phyloP scores from a whole-genome alignment of 1,284 basidiomycete species.

The Porphyrellus sp. region DNA sequence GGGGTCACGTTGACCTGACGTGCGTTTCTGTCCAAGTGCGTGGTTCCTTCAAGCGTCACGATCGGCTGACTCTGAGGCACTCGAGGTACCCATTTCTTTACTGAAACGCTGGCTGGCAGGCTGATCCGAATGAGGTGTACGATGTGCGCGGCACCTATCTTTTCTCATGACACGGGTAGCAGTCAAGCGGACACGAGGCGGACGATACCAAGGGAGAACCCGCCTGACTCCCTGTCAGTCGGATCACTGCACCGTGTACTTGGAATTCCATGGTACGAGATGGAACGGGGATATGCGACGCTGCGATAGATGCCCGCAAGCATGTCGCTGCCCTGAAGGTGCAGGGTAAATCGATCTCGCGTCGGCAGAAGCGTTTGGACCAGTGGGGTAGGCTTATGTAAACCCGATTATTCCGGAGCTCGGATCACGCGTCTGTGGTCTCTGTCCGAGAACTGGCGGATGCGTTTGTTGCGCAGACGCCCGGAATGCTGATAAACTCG shows the following conservation, averaged over 20 bases:
- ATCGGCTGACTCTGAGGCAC: constrained; percentile 7
- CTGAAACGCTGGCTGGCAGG: constrained; percentile 18
- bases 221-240: neutral
- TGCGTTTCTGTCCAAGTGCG: constrained; percentile 10
- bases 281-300: neutral
- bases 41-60: constrained; percentile 13
- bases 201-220: neutral
- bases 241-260: neutral
- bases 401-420: constrained; percentile 26
- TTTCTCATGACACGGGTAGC: constrained; percentile 6
- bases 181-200: constrained; percentile 7
- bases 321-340: neutral
- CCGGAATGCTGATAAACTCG: constrained; percentile 33
- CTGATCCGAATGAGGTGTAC: constrained; percentile 4
- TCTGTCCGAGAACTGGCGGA: constrained; percentile 11
- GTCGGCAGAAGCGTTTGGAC: constrained; percentile 3
- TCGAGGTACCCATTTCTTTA: constrained; percentile 6
- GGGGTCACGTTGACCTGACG: constrained; percentile 26
- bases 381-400: constrained; percentile 16
- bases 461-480: constrained; percentile 13
- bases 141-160: neutral
- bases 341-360: constrained; percentile 10
- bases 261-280: neutral
- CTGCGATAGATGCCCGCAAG: neutral
- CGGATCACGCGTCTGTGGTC: constrained; percentile 27